phyloP scores from a whole-genome alignment of 2,329 filamentous ascomycete species.

The Fusarium metavorans region DNA sequence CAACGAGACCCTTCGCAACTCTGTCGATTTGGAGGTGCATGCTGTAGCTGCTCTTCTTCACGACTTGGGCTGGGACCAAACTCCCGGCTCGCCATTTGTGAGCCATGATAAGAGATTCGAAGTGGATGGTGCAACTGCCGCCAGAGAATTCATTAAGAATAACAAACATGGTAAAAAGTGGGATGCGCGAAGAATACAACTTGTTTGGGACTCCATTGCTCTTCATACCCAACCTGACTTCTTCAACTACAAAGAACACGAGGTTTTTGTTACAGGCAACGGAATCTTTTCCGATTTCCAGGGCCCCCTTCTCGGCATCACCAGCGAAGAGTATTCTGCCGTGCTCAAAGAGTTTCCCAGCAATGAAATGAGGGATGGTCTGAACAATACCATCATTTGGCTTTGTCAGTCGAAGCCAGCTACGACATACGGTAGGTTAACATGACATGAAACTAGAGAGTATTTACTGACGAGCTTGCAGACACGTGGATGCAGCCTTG shows the following conservation, averaged over 20 bases:
- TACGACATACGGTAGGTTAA: conserved; percentile 12
- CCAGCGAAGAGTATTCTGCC: neutral
- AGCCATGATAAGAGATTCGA: conserved; percentile 17
- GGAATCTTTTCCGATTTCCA: conserved; percentile 18
- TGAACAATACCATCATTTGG: conserved; percentile 22
- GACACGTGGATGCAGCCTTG: conserved; percentile 27
- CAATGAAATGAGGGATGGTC: neutral
- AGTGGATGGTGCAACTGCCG: conserved; percentile 17
- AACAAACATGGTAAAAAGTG: conserved; percentile 10
- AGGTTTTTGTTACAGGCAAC: conserved; percentile 9
- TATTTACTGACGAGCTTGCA: neutral
- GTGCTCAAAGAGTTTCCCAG: conserved; percentile 3
- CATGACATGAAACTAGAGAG: no score
- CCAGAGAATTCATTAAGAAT: conserved; percentile 2
- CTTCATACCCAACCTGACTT: conserved; percentile 18
- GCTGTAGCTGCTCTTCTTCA: conserved; percentile 22
- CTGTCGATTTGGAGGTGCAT: conserved; percentile 11
- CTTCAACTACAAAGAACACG: conserved; percentile 17
- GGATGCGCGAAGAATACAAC: neutral
- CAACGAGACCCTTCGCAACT: conserved; percentile 6
- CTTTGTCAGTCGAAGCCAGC: conserved; percentile 15
- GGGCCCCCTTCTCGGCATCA: conserved; percentile 1
- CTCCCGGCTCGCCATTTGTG: conserved; percentile 4
- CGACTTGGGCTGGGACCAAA: conserved; percentile 24
- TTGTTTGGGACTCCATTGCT: conserved; percentile 21